These are phyloP conservation scores for Taphrina pruni DNA, from an alignment of 1,139 yeast genomes.

Conservation along the genomic window DNA sequence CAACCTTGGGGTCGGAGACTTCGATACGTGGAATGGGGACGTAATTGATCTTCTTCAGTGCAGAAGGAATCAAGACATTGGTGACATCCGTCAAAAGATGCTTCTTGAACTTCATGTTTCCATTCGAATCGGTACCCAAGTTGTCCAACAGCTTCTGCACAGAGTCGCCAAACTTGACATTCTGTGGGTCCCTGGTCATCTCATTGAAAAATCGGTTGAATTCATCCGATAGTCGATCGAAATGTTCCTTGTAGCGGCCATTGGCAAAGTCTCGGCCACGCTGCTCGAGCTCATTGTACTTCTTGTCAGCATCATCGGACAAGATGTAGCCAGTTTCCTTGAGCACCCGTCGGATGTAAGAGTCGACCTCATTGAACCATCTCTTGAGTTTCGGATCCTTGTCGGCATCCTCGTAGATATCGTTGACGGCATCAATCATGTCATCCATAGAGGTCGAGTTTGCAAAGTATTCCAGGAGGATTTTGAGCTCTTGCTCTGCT, in stretches of 20 bases:
- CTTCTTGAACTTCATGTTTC: constrained; percentile 42
- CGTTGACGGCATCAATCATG: constrained; percentile 42
- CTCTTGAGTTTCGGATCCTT: constrained; percentile 43
- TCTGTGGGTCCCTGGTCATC: constrained; percentile 45
- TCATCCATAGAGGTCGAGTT: constrained; percentile 45
- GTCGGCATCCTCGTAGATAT: constrained; percentile 45
- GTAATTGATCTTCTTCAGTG: constrained; percentile 44
- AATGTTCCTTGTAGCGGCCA: constrained; percentile 44
- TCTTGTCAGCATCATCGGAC: constrained; percentile 42
- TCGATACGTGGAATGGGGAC: constrained; percentile 47
- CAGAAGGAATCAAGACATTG: constrained; percentile 44
- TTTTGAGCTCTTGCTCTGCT: constrained; percentile 44
- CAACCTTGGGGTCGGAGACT: constrained; percentile 45
- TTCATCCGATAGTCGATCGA: constrained; percentile 44
- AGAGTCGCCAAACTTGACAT: constrained; percentile 42
- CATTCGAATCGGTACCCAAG: constrained; percentile 45
- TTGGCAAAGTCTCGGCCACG: constrained; percentile 43
- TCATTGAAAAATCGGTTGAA: constrained; percentile 40
- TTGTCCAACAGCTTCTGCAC: constrained; percentile 41
- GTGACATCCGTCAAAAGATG: constrained; percentile 44
- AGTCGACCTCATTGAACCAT: constrained; percentile 45
- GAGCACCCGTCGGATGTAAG: constrained; percentile 44
- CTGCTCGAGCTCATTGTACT: constrained; percentile 43
- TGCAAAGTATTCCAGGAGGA: constrained; percentile 46
- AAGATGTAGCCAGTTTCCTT: constrained; percentile 45